Percentiles rank a stretch among this genome's conserved stretches.
Evolutionary conservation across 148 eudicot species (phyloP).

Genomic region (Persicaria maculosa): DNA sequence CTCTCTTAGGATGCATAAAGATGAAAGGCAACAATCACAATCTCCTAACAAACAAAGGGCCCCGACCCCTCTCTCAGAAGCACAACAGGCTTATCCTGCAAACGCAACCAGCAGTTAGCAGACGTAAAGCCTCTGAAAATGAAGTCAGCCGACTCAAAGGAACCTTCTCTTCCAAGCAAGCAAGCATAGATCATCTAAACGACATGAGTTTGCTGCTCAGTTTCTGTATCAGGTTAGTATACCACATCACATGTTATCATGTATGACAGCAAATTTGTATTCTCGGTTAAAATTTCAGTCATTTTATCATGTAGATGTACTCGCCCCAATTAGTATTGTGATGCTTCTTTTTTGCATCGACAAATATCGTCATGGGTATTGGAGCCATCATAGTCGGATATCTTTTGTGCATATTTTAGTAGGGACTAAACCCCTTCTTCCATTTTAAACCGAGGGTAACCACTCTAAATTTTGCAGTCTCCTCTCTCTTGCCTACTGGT

Average conservation of each 20-base stretch:
- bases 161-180: constrained; percentile 53
- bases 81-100: constrained; percentile 36
- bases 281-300: background rate
- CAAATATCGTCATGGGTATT: too few relatives aligned
- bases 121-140: constrained; percentile 48
- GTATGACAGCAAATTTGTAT: background rate
- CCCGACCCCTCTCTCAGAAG: constrained; percentile 54
- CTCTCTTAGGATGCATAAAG: constrained; percentile 68
- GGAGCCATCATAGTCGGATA: constrained; percentile 74
- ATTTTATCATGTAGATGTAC: constrained; percentile 2
- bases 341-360: too few relatives aligned
- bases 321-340: constrained; percentile 48
- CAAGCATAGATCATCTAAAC: constrained; percentile 70
- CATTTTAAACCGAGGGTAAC: too few relatives aligned
- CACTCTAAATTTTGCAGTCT: too few relatives aligned
- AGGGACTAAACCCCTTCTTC: constrained; percentile 60
- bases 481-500: too few relatives aligned
- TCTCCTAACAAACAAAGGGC: constrained; percentile 53
- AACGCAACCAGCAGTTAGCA: constrained; percentile 32
- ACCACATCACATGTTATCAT: too few relatives aligned
- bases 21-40: constrained; percentile 39
- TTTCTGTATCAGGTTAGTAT: too few relatives aligned
- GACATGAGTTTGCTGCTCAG: constrained; percentile 76
- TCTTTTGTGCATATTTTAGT: constrained; percentile 63
- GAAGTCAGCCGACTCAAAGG: constrained; percentile 53